Evolutionary conservation across 2,329 filamentous ascomycete species (phyloP).

Genomic region (Ilyonectria robusta): DNA sequence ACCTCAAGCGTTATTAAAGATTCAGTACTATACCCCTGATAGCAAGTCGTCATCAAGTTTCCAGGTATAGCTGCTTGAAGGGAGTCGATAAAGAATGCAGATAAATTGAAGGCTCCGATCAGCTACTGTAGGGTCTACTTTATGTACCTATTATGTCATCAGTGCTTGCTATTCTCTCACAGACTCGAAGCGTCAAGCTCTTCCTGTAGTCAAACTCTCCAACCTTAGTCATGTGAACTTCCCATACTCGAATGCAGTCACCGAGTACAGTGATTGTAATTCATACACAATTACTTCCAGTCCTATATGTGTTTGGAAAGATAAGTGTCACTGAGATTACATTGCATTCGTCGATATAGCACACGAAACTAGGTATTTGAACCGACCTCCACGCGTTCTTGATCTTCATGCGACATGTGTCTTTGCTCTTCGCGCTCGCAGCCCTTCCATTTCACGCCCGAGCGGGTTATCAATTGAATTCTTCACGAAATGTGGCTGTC

Average conservation of each 20-base stretch:
- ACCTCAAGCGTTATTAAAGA: not conserved
- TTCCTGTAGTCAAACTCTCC: not conserved
- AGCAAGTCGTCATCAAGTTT: not conserved
- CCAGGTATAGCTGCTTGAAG: not conserved
- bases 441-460: not conserved
- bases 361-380: not conserved
- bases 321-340: not conserved
- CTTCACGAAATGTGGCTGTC: not conserved
- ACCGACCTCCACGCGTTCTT: not conserved
- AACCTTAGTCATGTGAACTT: not conserved
- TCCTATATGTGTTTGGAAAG: not conserved
- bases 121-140: not conserved
- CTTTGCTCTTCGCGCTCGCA: not conserved
- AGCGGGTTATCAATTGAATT: not conserved
- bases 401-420: not conserved
- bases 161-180: not conserved
- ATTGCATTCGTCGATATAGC: not conserved
- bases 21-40: not conserved
- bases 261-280: not conserved
- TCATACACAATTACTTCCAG: not conserved
- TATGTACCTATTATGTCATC: not conserved
- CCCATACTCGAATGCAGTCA: not conserved
- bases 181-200: not conserved
- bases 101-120: not conserved
- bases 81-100: not conserved